Evolutionary conservation across 306 rosid genomes (phyloP), one percentile per base, ranked within the genome.

Genomic region (Cicer chorassanicum): DNA sequence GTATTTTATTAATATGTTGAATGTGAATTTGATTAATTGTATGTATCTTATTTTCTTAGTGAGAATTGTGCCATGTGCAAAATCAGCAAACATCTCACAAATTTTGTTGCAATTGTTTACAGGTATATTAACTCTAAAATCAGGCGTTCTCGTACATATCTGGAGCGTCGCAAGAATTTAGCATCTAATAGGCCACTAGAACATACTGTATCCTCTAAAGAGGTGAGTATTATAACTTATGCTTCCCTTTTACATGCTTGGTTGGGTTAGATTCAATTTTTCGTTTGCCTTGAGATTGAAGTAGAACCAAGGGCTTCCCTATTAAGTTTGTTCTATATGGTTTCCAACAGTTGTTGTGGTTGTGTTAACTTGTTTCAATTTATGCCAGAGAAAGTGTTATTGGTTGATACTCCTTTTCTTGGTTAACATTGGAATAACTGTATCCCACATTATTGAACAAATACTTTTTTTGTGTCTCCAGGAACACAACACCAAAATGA

Each of bases 111-210:
- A 64, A 10, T 6, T 61, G 14, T 61, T 63, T 36, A 63, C 85
- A 93, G 93, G 86, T 71, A 50, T 60, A 82, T 85, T 75, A 91
- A 84, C 53, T 78, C 90, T 68, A 90, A 78, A 88, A 79, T 79
- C 50, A 89, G 88, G 55, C 88, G 88, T 55, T 84, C 91, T 24
- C 84, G 81, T 14, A 87, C 87, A 41, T 75, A 10, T 14, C 73
- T 67, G 11, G 91, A 78, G 79, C 84, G 75, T n/a, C 65, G 69
- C 56, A 84, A 87, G 77, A 81, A 76, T 74, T 48, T 53, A 66
- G 56, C 83, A 46, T 60, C 83, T 10, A 76, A 45, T 76, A 83
- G 65, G 75, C 69, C 65, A 18, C 19, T 80, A 56, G 88, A 87
- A 69, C 82, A 73, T 18, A 53, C 83, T 54, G 75, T 36, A 38